These are phyloP conservation scores for Prunus kanzakura DNA, from an alignment of 306 rosid genomes.

Conservation along the genomic window DNA sequence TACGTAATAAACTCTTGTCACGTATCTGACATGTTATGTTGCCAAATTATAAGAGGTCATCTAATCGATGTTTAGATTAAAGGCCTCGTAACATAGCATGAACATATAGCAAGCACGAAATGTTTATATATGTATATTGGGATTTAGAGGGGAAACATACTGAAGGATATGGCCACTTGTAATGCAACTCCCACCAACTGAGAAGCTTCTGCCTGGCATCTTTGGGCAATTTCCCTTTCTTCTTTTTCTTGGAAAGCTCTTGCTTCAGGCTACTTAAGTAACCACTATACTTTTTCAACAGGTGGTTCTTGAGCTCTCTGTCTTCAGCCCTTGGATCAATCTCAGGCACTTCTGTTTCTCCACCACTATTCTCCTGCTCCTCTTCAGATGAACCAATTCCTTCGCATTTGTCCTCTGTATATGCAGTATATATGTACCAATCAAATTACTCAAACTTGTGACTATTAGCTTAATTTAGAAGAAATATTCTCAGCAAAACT, in stretches of 20 bases:
- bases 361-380: conserved; percentile 83
- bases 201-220: conserved; percentile 97
- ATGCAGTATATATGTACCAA: background rate
- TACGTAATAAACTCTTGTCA: no score
- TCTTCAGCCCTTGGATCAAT: conserved; percentile 92
- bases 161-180: conserved; percentile 99
- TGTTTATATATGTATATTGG: no score
- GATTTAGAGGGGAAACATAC: conserved; percentile 29
- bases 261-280: conserved; percentile 90
- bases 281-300: conserved; percentile 86
- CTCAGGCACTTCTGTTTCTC: conserved; percentile 76
- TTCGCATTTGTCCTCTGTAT: conserved; percentile 67
- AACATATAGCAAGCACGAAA: no score
- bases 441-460: background rate
- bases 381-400: conserved; percentile 84
- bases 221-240: conserved; percentile 95
- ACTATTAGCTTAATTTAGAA: background rate
- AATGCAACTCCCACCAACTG: conserved; percentile 96
- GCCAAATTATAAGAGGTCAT: no score
- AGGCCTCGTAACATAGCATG: no score
- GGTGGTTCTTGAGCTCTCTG: conserved; percentile 85
- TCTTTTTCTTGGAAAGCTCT: conserved; percentile 96
- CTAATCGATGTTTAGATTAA: no score
- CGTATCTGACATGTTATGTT: background rate
- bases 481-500: no score